Base-by-base conservation (phyloP, 2,329 filamentous ascomycete genomes). In the Dendryphion nanum region DNA sequence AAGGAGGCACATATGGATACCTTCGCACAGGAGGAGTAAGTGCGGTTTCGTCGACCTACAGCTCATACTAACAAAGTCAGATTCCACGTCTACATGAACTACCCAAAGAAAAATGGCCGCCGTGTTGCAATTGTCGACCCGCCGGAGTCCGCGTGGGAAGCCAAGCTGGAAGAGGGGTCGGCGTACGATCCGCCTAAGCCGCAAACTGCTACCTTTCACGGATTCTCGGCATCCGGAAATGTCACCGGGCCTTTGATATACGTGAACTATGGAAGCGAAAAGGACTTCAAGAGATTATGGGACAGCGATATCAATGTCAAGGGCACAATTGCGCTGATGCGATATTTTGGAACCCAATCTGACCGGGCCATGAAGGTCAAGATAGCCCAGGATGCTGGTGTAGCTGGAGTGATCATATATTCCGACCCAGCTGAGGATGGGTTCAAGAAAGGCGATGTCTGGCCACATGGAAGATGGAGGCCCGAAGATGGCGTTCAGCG, bases 51-150 rank as follows among this genome's bases (percentile, higher is more conserved):
- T 26, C 10, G n/a, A 26, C 10, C n/a, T n/a, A n/a, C n/a, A n/a
- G n/a, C n/a, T n/a, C n/a, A 26, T 41, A 42, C 59, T 61, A 31
- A 61, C 30, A 13, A 5, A 18, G 3, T 38, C 47, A 60, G 53
- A 59, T 95, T 87, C 64, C 77, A 85, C 53, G 90, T 94, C 13
- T 97, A 96, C 61, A 72, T 97, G 56, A 97, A 97, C 66, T 98
- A 95, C 62, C 89, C 93, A 0, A 85, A 76, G 47, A 70, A 77
- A 18, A 83, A 80, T 43, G 93, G 91, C 10, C 78, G 93, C 34
- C 79, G 82, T 41, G 83, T 98, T 26, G 82, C 90, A 45, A 86
- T 98, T 35, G 72, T 95, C 45, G 82, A 84, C 23, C 77, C 76
- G 0, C 79, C 83, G 36, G 82, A 81, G 44, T 71, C 82, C 23